These are phyloP conservation scores for Trametes pubescens DNA, from an alignment of 1,284 basidiomycete genomes.

Conservation along the genomic window DNA sequence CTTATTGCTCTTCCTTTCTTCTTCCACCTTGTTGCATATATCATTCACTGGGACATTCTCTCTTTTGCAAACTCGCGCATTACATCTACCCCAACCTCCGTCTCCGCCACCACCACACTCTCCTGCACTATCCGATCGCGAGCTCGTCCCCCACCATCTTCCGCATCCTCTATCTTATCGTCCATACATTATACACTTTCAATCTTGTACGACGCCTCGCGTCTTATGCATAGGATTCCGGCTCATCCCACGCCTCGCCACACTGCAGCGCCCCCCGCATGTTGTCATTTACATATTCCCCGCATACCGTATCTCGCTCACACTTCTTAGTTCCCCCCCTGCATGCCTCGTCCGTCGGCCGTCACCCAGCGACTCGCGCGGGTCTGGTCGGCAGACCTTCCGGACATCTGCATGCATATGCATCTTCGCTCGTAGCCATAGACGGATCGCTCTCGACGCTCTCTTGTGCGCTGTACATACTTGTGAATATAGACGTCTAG, in stretches of 20 bases:
- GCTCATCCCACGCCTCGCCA: conserved; percentile 5
- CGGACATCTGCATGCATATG: neutral
- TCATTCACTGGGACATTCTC: neutral
- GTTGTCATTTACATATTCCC: conserved; percentile 1
- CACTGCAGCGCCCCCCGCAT: conserved; percentile 1
- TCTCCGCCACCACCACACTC: neutral
- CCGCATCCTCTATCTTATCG: neutral
- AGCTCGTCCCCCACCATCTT: neutral
- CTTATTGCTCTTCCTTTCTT: too few relatives aligned
- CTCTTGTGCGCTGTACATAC: conserved; percentile 8
- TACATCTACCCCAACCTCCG: neutral
- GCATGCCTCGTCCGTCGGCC: too few relatives aligned
- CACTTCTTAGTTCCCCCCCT: neutral
- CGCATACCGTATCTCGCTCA: conserved; percentile 3
- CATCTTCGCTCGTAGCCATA: neutral
- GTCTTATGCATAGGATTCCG: neutral
- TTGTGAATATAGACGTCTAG: conserved; percentile 4
- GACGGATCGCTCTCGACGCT: conserved; percentile 3
- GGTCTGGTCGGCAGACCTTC: neutral
- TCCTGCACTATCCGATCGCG: neutral
- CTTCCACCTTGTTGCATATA: neutral
- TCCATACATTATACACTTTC: neutral
- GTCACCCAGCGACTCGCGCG: too few relatives aligned
- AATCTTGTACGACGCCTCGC: neutral
- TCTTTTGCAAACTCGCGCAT: neutral